phyloP scores from a whole-genome alignment of 192 early-diverging fungal genomes.

The Rhizophagus prolifer region DNA sequence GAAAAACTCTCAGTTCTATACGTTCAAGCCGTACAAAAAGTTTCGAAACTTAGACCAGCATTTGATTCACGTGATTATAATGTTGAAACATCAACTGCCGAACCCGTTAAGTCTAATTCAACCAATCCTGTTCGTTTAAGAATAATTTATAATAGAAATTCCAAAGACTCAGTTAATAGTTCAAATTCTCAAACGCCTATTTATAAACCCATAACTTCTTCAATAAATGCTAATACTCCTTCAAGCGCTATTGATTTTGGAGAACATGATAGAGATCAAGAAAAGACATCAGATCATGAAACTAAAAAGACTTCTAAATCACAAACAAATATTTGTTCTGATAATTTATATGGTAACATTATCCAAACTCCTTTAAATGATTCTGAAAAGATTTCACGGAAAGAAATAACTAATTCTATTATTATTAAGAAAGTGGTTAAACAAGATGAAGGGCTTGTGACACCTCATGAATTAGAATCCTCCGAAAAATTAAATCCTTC shows the following conservation, averaged over 20 bases:
- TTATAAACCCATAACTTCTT: not conserved
- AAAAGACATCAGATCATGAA: not conserved
- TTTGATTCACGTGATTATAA: not conserved
- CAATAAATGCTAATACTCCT: not conserved
- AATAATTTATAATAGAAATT: slow-evolving; percentile 10
- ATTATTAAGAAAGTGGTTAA: not conserved
- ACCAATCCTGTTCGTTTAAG: not conserved
- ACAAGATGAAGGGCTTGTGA: not conserved
- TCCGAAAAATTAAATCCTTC: not conserved
- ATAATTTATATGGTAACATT: not conserved
- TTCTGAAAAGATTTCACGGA: not conserved
- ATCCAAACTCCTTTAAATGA: not conserved
- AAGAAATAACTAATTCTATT: not conserved
- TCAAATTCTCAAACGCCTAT: not conserved
- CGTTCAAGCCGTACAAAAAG: not conserved
- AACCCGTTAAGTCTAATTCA: not conserved
- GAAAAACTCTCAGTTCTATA: not conserved
- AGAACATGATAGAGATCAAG: not conserved
- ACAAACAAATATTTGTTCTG: not conserved
- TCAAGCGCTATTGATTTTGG: not conserved
- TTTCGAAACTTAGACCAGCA: not conserved
- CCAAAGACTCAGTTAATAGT: not conserved
- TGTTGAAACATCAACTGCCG: not conserved
- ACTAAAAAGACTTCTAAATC: not conserved
- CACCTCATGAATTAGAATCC: not conserved